Evolutionary conservation across 306 rosid species (phyloP), one percentile per base, ranked within the genome.

Genomic region (Sicyos baderoa): DNA sequence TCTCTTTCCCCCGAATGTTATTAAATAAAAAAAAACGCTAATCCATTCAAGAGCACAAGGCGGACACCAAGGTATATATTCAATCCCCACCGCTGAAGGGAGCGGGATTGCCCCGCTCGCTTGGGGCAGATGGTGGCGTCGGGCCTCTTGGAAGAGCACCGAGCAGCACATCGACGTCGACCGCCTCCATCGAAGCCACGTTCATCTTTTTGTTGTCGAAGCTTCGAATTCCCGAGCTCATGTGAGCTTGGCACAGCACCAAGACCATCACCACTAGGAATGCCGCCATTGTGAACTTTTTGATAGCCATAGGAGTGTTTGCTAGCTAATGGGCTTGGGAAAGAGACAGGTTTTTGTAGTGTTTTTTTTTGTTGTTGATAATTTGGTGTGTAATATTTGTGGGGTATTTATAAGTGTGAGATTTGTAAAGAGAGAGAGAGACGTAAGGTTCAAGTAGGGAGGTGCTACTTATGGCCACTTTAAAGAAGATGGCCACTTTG

Each of bases 371-470:
- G 29, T 11, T 18, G 42, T 32, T 42, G 52, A 25, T 25, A 42
- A 42, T n/a, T 44, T 62, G 37, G 12, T 64, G 54, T 62, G 66
- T 37, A n/a, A n/a, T 10, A 1, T 18, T 63, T 18, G n/a, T 40
- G 3, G 32, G 54, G 12, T 64, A 64, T 64, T 64, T 64, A 64
- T 64, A 42, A 29, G 51, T 44, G 53, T 44, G 70, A 61, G 17
- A 3, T 37, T 60, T 60, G 14, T 60, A 29, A 3, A 6, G 65
- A 15, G 50, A 60, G 47, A 62, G 70, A 63, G 70, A 63, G 70
- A 63, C 70, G 70, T 63, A 22, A 42, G 70, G 70, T 51, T 63
- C 70, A 63, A 63, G 70, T 63, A 37, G 44, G 49, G 51, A 42
- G 52, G 70, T 63, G 70, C 50, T 42, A 29, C 32, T 40, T 37